phyloP scores from a whole-genome alignment of 208 protist species.

The Acanthamoeba triangularis region DNA sequence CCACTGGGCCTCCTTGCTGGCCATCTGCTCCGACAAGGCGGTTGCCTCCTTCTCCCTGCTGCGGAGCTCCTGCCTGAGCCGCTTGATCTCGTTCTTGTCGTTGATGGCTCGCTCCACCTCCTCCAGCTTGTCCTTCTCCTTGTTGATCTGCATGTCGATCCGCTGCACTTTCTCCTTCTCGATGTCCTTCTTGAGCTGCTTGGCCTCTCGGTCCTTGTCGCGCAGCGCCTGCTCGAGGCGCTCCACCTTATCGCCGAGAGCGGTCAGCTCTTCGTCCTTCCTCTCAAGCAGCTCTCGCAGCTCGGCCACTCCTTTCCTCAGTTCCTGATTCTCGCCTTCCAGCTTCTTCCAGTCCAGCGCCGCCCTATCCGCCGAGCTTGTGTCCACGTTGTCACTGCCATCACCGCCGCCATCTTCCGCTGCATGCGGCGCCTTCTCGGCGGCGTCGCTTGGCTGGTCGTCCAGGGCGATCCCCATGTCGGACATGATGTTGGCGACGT shows the following conservation, averaged over 20 bases:
- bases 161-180: conserved; percentile 56
- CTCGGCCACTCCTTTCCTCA: not conserved
- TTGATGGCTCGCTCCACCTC: conserved; percentile 30
- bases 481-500: conserved; percentile 1
- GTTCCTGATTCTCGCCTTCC: not conserved
- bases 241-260: not conserved
- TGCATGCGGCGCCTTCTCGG: not conserved
- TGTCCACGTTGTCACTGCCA: not conserved
- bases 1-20: conserved; percentile 29
- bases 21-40: not conserved
- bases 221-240: not conserved
- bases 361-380: not conserved
- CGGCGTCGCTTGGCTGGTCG: not conserved
- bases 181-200: conserved; percentile 29
- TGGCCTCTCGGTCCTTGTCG: conserved; percentile 27
- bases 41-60: conserved; percentile 22
- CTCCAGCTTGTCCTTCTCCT: conserved; percentile 38
- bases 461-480: conserved; percentile 6
- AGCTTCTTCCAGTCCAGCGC: not conserved
- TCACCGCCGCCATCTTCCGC: not conserved
- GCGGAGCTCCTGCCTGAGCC: conserved; percentile 19
- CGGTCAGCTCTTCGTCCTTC: conserved; percentile 19
- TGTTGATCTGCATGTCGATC: conserved; percentile 47
- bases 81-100: conserved; percentile 62
- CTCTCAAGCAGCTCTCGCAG: conserved; percentile 39